phyloP scores from a whole-genome alignment of 805 yeast genomes.

The Hanseniaspora taiwanica region DNA sequence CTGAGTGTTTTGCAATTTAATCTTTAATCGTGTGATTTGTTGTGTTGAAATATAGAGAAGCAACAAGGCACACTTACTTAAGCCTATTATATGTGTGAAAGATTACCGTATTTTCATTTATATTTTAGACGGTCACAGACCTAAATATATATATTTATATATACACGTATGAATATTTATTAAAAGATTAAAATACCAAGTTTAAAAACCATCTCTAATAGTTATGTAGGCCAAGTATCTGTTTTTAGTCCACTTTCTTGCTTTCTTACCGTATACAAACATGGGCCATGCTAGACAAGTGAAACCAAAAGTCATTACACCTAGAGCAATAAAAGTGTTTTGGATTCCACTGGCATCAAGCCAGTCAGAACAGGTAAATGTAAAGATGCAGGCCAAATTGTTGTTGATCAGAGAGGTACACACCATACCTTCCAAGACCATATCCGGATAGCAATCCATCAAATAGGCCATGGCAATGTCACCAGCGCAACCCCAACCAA shows the following conservation, averaged over 20 bases:
- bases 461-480: conserved; percentile 56
- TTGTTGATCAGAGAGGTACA: conserved; percentile 55
- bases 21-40: too few species aligned
- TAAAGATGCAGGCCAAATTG: conserved; percentile 50
- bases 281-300: conserved; percentile 46
- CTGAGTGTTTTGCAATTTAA: too few species aligned
- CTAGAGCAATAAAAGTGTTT: conserved; percentile 47
- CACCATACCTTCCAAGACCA: conserved; percentile 59
- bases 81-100: too few species aligned
- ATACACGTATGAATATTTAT: not conserved
- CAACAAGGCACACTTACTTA: too few species aligned
- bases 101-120: too few species aligned
- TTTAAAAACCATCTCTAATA: conserved; percentile 30
- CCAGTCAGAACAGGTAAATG: conserved; percentile 53
- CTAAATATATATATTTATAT: not conserved
- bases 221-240: conserved; percentile 43
- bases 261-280: conserved; percentile 44
- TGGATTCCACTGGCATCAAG: conserved; percentile 42
- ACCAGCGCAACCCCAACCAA: conserved; percentile 60
- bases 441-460: conserved; percentile 58
- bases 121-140: too few species aligned
- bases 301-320: conserved; percentile 45
- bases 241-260: conserved; percentile 45
- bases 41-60: too few species aligned
- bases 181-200: too few species aligned